Evolutionary conservation across 2,329 filamentous ascomycete genomes (phyloP), one percentile per base, ranked within the genome.

Genomic region (Ambrosiella xylebori): DNA sequence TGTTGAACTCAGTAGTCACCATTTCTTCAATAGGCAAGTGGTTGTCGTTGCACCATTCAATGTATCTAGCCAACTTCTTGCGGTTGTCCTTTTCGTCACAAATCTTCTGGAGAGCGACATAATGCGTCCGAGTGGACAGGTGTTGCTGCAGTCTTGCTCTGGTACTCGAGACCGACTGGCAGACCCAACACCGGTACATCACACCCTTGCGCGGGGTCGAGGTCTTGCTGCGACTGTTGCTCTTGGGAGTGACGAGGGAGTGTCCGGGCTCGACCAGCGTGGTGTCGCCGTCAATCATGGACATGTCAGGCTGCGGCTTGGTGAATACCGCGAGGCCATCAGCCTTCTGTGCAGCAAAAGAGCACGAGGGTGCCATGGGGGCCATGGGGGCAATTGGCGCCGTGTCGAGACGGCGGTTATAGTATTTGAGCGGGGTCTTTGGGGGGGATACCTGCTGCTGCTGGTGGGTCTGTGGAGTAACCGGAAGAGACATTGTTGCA

Each of bases 1-100:
- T 51, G 8, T 51, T 51, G 19, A 51, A 51, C 47, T 51, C 47
- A 1, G 17, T 36, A 35, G 45, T 49, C 12, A 50, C 44, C 36
- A 54, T 17, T 8, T 41, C 36, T 7, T 55, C 54, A 49, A 60
- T 52, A 9, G 37, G 47, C 13, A 60, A 36, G 12, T 54, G 13
- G 15, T 60, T 40, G 4, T 49, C 36, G 15, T 51, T 53, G 17
- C 45, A 60, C 58, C 58, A 60, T n/a, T 56, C 15, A 37, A 60
- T 57, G 49, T 53, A 47, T 39, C 56, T 37, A 38, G 56, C 8
- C 36, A 39, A 45, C 9, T 49, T 37, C 37, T 49, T 57, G 15
- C 36, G 44, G 35, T 17, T 12, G 12, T 56, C n/a, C 19, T 40
- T 57, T 8, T 44, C 47, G 9, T 54, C 41, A 37, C 54, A 51